A percentile compares a stretch with the other conserved stretches of the same genome.
Evolutionary conservation across 371 early-diverging fungal species (phyloP).

Genomic region (Mortierella sp.): DNA sequence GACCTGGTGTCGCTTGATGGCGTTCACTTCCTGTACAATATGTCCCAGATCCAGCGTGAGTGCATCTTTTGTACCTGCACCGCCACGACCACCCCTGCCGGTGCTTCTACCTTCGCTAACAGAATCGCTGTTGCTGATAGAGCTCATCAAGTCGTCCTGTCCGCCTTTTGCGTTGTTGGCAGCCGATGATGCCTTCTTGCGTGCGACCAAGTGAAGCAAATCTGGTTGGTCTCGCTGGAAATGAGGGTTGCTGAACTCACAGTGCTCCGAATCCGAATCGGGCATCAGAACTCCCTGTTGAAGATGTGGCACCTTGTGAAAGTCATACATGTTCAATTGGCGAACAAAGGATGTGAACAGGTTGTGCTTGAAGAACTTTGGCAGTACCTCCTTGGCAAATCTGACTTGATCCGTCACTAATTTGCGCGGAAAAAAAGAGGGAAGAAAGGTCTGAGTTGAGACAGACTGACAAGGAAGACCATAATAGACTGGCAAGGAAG

Average conservation of each 20-base stretch:
- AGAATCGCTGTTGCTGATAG: background rate
- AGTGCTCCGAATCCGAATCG: constrained; percentile 70
- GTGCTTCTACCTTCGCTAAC: background rate
- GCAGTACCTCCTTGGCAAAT: constrained; percentile 88
- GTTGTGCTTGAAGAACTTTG: constrained; percentile 92
- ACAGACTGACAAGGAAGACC: background rate
- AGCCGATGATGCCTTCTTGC: constrained; percentile 64
- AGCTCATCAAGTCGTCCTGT: background rate
- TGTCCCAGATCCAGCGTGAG: constrained; percentile 65
- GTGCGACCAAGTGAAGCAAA: constrained; percentile 65
- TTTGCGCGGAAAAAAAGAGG: background rate
- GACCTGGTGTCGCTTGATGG: constrained; percentile 91
- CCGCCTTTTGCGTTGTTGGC: background rate
- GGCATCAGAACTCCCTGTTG: constrained; percentile 81
- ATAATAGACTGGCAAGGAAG: background rate
- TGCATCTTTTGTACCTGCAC: constrained; percentile 62
- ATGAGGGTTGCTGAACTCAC: constrained; percentile 73
- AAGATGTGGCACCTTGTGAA: constrained; percentile 85
- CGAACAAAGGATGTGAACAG: constrained; percentile 96
- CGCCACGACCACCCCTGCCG: constrained; percentile 22
- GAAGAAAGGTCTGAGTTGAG: background rate
- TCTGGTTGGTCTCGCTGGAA: constrained; percentile 71
- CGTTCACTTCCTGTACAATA: constrained; percentile 86
- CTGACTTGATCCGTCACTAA: constrained; percentile 78
- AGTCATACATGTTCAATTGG: constrained; percentile 96